These are phyloP conservation scores for Coprinopsis sp. DNA, from an alignment of 768 basidiomycete species.

Conservation along the genomic window DNA sequence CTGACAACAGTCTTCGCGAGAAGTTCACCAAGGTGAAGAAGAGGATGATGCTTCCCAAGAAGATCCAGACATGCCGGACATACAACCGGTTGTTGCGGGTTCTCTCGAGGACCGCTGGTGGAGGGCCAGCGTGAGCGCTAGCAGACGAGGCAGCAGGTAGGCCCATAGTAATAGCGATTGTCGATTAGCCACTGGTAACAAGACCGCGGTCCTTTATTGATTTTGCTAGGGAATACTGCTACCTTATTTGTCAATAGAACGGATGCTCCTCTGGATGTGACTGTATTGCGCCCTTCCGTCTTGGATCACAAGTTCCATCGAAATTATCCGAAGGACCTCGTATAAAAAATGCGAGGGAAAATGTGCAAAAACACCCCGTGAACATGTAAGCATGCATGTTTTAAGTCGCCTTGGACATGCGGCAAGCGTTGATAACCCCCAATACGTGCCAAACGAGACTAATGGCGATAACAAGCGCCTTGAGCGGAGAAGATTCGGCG, in stretches of 20 bases:
- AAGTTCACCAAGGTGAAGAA: constrained; percentile 32
- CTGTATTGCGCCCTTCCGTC: too few relatives aligned
- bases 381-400: too few relatives aligned
- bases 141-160: not conserved
- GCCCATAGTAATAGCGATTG: not conserved
- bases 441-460: too few relatives aligned
- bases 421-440: too few relatives aligned
- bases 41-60: constrained; percentile 33
- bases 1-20: constrained; percentile 14
- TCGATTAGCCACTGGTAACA: not conserved
- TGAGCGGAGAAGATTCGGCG: constrained; percentile 10
- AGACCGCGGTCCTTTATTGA: constrained; percentile 17
- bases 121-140: too few relatives aligned
- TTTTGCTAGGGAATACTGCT: constrained; percentile 20
- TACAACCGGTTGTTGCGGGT: constrained; percentile 30
- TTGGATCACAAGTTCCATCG: too few relatives aligned
- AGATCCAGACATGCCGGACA: constrained; percentile 37
- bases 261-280: too few relatives aligned
- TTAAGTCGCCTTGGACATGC: too few relatives aligned
- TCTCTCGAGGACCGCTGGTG: constrained; percentile 25
- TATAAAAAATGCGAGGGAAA: too few relatives aligned
- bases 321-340: too few relatives aligned
- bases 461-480: too few relatives aligned
- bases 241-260: constrained; percentile 19
- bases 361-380: too few relatives aligned